Conservation (phyloP, 306 rosid species). For the Clitoria ternatea region DNA sequence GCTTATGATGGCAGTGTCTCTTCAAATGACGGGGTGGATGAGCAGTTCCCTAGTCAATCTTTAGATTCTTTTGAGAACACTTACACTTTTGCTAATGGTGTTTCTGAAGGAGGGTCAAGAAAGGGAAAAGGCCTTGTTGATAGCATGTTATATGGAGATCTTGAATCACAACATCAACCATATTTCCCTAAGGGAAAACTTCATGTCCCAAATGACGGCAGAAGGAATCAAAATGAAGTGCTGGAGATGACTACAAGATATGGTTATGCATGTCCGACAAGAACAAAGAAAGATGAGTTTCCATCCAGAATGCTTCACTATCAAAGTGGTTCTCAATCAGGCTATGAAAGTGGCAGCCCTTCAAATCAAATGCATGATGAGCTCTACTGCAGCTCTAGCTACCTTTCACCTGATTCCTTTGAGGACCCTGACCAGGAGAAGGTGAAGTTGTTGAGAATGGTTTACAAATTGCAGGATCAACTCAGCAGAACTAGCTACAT, state of each 20-base stretch:
- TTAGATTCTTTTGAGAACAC: slow-evolving; percentile 28
- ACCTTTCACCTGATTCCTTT: slow-evolving; percentile 43
- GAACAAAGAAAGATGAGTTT: slow-evolving; percentile 43
- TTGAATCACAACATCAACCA: slow-evolving; percentile 30
- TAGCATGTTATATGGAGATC: slow-evolving; percentile 32
- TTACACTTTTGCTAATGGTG: slow-evolving; percentile 25
- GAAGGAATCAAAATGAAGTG: slow-evolving; percentile 35
- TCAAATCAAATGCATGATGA: slow-evolving; percentile 45
- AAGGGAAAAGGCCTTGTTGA: slow-evolving; percentile 36
- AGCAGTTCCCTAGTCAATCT: slow-evolving; percentile 34
- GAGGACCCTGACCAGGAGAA: slow-evolving; percentile 63
- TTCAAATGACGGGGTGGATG: slow-evolving; percentile 63
- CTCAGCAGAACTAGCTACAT: slow-evolving; percentile 40
- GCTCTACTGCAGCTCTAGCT: slow-evolving; percentile 42
- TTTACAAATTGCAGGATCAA: slow-evolving; percentile 71
- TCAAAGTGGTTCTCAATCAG: slow-evolving; percentile 27
- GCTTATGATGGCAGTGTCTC: slow-evolving; percentile 79
- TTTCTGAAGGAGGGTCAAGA: slow-evolving; percentile 37
- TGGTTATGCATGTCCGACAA: slow-evolving; percentile 34
- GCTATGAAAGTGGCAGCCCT: slow-evolving; percentile 50
- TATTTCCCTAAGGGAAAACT: slow-evolving; percentile 34
- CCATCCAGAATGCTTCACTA: slow-evolving; percentile 32
- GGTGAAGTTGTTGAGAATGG: slow-evolving; percentile 64
- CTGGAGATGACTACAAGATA: slow-evolving; percentile 37
- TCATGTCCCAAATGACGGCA: slow-evolving; percentile 20